Percentiles rank a stretch among this genome's conserved stretches.
Conservation (phyloP, 1,284 basidiomycete genomes). For the Apiotrichum veenhuisii region DNA sequence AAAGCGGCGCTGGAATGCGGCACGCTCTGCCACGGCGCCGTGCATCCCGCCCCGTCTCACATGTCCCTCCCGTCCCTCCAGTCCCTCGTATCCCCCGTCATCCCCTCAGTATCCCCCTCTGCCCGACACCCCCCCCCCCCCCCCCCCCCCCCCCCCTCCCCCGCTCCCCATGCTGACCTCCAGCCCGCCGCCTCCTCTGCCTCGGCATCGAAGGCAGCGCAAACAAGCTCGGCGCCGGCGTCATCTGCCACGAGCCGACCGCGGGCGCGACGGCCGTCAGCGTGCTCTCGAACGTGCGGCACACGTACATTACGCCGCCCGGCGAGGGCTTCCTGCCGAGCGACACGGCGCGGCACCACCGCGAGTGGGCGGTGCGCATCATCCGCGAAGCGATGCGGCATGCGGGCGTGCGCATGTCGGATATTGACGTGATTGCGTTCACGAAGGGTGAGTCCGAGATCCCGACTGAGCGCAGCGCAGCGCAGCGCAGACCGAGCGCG, state of each 20-base stretch:
- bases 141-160: too few species aligned
- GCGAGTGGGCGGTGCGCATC: conserved; percentile 83
- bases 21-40: too few species aligned
- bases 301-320: conserved; percentile 97
- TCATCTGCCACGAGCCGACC: conserved; percentile 70
- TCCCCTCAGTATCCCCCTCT: background rate
- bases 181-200: conserved; percentile 44
- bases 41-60: too few species aligned
- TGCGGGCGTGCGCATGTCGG: conserved; percentile 66
- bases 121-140: too few species aligned
- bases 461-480: too few species aligned
- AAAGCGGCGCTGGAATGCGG: too few species aligned
- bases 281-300: conserved; percentile 80
- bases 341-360: conserved; percentile 93
- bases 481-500: too few species aligned
- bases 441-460: conserved; percentile 69
- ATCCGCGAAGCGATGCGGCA: conserved; percentile 74
- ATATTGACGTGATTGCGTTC: conserved; percentile 92
- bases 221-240: conserved; percentile 95
- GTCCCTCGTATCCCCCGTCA: background rate
- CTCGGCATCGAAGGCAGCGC: conserved; percentile 92
- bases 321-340: conserved; percentile 95
- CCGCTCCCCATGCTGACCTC: background rate
- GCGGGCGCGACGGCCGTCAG: conserved; percentile 51
- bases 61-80: background rate